A percentile compares a stretch with the other conserved stretches of the same genome.
Conservation (phyloP, 78 protist genomes). For the Acrasis kona region DNA sequence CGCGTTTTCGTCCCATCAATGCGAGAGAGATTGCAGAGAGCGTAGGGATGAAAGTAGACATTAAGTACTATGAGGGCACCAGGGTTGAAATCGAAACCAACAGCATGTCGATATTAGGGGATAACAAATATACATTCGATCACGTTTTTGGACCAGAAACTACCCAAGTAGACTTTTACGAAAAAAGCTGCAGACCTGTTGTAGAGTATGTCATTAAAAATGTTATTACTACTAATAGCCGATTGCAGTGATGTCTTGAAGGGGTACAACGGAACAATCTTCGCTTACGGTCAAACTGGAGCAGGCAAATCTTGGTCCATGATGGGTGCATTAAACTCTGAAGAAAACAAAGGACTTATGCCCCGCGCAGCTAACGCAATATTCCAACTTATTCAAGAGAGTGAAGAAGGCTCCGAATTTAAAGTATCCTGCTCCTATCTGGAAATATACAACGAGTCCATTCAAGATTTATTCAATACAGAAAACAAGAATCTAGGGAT, state of each 20-base stretch:
- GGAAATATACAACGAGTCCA: conserved; percentile 71
- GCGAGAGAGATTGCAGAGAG: no score
- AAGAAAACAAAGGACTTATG: conserved; percentile 51
- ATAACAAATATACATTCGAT: conserved; percentile 49
- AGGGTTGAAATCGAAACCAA: no score
- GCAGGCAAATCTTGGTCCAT: conserved; percentile 79
- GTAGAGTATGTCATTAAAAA: conserved; percentile 19
- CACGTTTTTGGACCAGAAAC: conserved; percentile 19
- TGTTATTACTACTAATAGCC: no score
- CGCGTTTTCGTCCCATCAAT: no score
- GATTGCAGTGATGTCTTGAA: no score
- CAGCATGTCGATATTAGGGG: no score
- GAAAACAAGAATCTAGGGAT: no score
- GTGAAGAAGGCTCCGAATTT: conserved; percentile 39
- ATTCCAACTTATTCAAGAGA: conserved; percentile 35
- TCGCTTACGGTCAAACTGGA: conserved; percentile 37
- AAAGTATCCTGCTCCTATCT: conserved; percentile 48
- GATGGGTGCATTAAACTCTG: conserved; percentile 43
- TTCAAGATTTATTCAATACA: conserved; percentile 58
- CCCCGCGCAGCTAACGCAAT: conserved; percentile 62
- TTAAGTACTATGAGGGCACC: no score
- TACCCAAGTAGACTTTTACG: conserved; percentile 50
- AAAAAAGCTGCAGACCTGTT: conserved; percentile 48
- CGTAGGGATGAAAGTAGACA: no score
- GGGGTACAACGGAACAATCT: conserved; percentile 34